Evolutionary conservation across 164 flowering plant genomes (phyloP).

Genomic region (Magnolia officinalis): DNA sequence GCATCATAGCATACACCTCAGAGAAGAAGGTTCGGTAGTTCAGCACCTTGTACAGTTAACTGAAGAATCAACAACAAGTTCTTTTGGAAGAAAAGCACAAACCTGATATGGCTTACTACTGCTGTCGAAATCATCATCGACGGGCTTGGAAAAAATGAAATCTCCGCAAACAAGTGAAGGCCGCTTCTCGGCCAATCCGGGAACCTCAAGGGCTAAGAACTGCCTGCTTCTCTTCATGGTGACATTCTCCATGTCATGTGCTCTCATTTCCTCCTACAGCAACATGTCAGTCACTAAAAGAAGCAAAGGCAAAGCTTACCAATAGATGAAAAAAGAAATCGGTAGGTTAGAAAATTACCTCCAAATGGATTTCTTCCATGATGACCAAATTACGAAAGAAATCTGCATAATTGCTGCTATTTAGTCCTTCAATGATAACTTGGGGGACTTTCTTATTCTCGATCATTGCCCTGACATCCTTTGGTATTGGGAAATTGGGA

Average conservation of each 20-base stretch:
- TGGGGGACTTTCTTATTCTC: conserved; percentile 56
- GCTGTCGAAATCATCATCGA: conserved; percentile 23
- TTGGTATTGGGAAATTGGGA: conserved; percentile 54
- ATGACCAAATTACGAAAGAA: conserved; percentile 57
- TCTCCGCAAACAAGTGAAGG: conserved; percentile 91
- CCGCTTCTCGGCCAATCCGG: conserved; percentile 90
- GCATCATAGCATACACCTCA: too few species aligned
- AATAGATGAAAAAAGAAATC: not conserved
- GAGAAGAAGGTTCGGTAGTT: too few species aligned
- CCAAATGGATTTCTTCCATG: conserved; percentile 84
- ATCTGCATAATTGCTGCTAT: conserved; percentile 40
- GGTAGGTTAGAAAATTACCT: conserved; percentile 40
- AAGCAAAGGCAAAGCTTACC: not conserved
- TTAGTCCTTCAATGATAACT: conserved; percentile 46
- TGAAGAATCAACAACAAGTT: too few species aligned
- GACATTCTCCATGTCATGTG: conserved; percentile 69
- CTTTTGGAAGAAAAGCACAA: not conserved
- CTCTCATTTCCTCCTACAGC: conserved; percentile 74
- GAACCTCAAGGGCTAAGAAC: conserved; percentile 70
- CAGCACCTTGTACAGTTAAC: too few species aligned
- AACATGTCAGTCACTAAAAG: conserved; percentile 11
- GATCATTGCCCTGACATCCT: conserved; percentile 41
- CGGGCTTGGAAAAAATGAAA: conserved; percentile 50
- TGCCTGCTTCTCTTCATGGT: conserved; percentile 44
- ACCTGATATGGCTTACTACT: conserved; percentile 49